Evolutionary conservation across 306 rosid species (phyloP), one percentile per base, ranked within the genome.

Genomic region (Corylus americana): DNA sequence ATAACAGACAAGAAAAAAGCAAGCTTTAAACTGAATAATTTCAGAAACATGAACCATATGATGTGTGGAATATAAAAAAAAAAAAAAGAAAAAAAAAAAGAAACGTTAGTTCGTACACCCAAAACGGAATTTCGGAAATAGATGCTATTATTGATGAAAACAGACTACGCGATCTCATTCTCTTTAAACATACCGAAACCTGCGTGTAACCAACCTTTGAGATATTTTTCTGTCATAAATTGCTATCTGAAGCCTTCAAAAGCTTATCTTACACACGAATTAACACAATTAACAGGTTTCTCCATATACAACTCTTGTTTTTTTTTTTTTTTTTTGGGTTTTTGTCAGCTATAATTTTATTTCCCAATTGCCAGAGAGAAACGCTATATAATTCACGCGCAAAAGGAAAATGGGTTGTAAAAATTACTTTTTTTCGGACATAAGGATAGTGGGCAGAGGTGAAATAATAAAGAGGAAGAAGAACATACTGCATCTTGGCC

Each of bases 401-500:
- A 20, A 11, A 59, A 1, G 31, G 16, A 9, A 59, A 25, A 25
- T 2, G 37, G 66, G 66, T 59, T 1, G 37, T 20, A 12, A 59
- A 25, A 22, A 59, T 9, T 59, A 25, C 12, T 2, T 59, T 59
- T 9, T 59, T 59, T 59, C 37, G 37, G 13, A 59, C 66, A n/a
- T 55, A 20, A n/a, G 20, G 27, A 55, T 12, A 59, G 31, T 20
- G 25, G 54, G 66, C n/a, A 1, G 10, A 42, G 20, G 77, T 48
- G 58, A 27, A 17, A 6, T 20, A 3, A 76, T 1, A 59, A 45
- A 17, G 45, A 7, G 10, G 35, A 48, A 12, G 7, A 1, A 64
- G 17, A 73, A 62, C 87, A 58, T 71, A 91, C 97, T 94, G 97
- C 98, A 94, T 94, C 90, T 80, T 91, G 62, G 97, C 97, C 93